These are phyloP conservation scores for Globisporangium recalcitrans DNA, from an alignment of 352 stramenopile genomes.

Conservation along the genomic window DNA sequence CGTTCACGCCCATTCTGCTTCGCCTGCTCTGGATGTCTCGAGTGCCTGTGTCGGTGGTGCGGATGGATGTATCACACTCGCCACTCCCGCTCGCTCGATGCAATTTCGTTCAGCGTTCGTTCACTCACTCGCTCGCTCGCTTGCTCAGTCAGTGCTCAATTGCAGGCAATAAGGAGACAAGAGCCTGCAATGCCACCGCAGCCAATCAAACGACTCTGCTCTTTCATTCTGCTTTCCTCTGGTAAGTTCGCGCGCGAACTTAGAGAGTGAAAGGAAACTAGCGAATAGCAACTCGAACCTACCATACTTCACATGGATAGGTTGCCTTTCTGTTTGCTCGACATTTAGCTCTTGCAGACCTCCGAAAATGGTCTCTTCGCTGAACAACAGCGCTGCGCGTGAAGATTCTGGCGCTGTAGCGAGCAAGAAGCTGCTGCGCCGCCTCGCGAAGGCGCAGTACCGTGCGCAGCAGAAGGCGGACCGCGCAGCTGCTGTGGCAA, in stretches of 20 bases:
- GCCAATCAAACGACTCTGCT: slow-evolving; percentile 3
- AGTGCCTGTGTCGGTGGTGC: not conserved
- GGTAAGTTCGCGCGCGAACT: not conserved
- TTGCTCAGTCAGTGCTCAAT: too few species aligned
- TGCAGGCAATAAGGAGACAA: not conserved
- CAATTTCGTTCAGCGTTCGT: not conserved
- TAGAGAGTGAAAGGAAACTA: not conserved
- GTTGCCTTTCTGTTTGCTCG: not conserved
- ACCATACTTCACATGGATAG: not conserved
- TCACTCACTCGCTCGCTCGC: not conserved
- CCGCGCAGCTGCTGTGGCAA: slow-evolving; percentile 13
- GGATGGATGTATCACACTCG: not conserved
- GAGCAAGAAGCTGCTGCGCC: slow-evolving; percentile 51
- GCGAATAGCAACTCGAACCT: not conserved
- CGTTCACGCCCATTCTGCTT: slow-evolving; percentile 30
- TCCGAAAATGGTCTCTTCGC: not conserved
- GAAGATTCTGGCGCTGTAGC: not conserved
- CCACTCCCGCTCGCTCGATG: not conserved
- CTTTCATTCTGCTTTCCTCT: not conserved
- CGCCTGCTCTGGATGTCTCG: slow-evolving; percentile 2
- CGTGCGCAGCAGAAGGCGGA: slow-evolving; percentile 33
- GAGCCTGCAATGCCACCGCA: not conserved
- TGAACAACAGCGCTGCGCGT: not conserved
- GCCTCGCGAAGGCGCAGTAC: slow-evolving; percentile 34
- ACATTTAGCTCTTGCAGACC: not conserved